Evolutionary conservation across 2,329 filamentous ascomycete genomes (phyloP).

Genomic region (Paecilomyces niveus): DNA sequence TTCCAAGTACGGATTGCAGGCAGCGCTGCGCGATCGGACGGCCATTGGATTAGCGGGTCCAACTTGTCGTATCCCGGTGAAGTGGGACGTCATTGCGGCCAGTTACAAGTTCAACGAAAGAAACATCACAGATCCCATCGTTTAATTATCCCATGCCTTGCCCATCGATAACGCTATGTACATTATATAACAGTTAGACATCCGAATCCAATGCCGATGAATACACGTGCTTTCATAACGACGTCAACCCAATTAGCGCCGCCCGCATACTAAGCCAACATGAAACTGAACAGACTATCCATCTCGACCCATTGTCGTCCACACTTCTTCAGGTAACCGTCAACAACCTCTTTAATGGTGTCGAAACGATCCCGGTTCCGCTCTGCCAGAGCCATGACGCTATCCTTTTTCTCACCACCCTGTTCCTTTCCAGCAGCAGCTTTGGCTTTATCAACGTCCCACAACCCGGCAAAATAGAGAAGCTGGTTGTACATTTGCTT

Average conservation of each 20-base stretch:
- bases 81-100: background rate
- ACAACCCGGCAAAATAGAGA: constrained; percentile 75
- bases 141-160: background rate
- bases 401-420: constrained; percentile 52
- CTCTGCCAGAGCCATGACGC: constrained; percentile 65
- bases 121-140: background rate
- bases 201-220: background rate
- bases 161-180: background rate
- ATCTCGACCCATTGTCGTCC: constrained; percentile 90
- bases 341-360: constrained; percentile 69
- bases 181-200: background rate
- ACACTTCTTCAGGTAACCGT: constrained; percentile 80
- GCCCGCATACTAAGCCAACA: constrained; percentile 38
- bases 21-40: background rate
- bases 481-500: constrained; percentile 93
- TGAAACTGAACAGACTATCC: constrained; percentile 69
- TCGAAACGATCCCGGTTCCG: constrained; percentile 75
- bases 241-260: constrained; percentile 1
- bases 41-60: background rate
- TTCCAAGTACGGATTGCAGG: background rate
- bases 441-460: constrained; percentile 80
- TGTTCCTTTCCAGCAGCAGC: constrained; percentile 43
- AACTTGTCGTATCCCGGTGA: background rate
- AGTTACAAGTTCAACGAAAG: background rate
- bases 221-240: background rate